phyloP scores from a whole-genome alignment of 179 eudicot species.

The Heliamphora pulchella region DNA sequence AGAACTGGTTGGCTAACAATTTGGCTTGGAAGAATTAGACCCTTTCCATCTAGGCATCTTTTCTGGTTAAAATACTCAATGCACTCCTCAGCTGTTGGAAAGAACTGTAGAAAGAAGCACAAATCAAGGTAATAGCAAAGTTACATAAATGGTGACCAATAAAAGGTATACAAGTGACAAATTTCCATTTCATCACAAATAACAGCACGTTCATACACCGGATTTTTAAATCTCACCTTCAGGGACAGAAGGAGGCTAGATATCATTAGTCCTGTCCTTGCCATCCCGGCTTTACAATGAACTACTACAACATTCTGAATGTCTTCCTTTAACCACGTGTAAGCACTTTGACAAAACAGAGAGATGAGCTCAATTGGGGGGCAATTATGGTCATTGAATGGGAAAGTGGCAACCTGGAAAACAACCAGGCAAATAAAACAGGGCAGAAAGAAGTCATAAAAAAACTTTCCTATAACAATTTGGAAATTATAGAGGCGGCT shows the following conservation, averaged over 20 bases:
- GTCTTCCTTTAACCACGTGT: constrained; percentile 88
- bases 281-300: constrained; percentile 97
- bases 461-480: constrained; percentile 2
- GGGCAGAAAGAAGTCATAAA: constrained; percentile 12
- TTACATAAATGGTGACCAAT: neutral
- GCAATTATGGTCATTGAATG: constrained; percentile 96
- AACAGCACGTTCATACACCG: neutral
- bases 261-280: constrained; percentile 95
- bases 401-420: constrained; percentile 83
- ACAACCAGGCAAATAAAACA: constrained; percentile 17
- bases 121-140: neutral
- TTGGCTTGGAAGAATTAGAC: constrained; percentile 89
- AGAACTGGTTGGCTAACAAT: constrained; percentile 54
- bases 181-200: neutral
- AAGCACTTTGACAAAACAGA: constrained; percentile 87
- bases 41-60: constrained; percentile 85
- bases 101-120: constrained; percentile 49
- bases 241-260: constrained; percentile 82
- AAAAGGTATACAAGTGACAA: neutral
- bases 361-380: constrained; percentile 77
- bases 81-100: constrained; percentile 88
- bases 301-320: constrained; percentile 86
- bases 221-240: constrained; percentile 46
- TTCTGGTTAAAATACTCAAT: constrained; percentile 87
- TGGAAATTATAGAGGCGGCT: neutral